phyloP scores from a whole-genome alignment of 768 basidiomycete genomes.

The Galerina sulciceps region DNA sequence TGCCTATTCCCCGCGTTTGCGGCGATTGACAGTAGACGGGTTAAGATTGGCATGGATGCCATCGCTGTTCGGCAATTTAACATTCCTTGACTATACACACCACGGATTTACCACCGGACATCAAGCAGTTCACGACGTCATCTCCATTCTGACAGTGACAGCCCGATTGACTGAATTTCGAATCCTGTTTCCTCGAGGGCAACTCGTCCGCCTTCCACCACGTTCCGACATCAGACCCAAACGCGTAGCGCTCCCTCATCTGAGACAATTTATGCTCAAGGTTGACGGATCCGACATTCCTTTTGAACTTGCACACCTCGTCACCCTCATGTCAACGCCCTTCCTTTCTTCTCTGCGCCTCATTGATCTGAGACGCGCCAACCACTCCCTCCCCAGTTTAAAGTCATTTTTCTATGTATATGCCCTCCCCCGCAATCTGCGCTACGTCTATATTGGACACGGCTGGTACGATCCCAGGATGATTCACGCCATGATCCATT shows the following conservation, averaged over 20 bases:
- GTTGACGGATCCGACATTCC: constrained; percentile 63
- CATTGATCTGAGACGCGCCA: constrained; percentile 43
- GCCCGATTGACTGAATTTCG: constrained; percentile 54
- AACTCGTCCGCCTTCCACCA: constrained; percentile 25
- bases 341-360: constrained; percentile 51
- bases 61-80: constrained; percentile 63
- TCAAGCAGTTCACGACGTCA: constrained; percentile 59
- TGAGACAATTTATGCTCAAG: constrained; percentile 51
- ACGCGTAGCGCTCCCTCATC: constrained; percentile 45
- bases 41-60: constrained; percentile 67
- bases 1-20: constrained; percentile 60
- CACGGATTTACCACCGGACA: constrained; percentile 67
- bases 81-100: constrained; percentile 71
- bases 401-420: constrained; percentile 51
- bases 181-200: constrained; percentile 55
- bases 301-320: constrained; percentile 57
- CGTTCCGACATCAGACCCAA: constrained; percentile 31
- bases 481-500: constrained; percentile 37
- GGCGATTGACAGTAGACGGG: constrained; percentile 62
- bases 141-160: constrained; percentile 61
- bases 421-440: constrained; percentile 41
- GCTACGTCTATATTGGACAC: constrained; percentile 42
- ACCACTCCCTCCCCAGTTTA: constrained; percentile 46
- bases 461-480: constrained; percentile 52
- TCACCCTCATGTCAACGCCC: constrained; percentile 54